Base-by-base conservation (phyloP, 495 filamentous ascomycete genomes). In the Umbilicaria muhlenbergii region DNA sequence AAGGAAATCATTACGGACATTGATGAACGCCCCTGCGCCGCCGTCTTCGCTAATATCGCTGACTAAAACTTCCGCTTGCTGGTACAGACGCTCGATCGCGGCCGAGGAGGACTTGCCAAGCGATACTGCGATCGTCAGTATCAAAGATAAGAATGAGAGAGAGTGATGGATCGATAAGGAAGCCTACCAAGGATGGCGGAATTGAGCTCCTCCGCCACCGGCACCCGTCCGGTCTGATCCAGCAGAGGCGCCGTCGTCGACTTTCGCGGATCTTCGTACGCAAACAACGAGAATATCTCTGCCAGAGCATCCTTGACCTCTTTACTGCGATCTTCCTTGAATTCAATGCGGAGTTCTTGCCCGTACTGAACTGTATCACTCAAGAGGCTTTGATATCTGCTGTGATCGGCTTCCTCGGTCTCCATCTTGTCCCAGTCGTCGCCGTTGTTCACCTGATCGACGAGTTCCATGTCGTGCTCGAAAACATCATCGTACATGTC, bases 181-280 rank as follows among this genome's bases (percentile, higher is more conserved):
- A 42, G 66, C 73, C 53, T 71, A 95, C 89, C 81, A 41, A 98
- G 61, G 49, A 98, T 94, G 33, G 86, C 91, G 47, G 84, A 83
- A 58, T 96, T 96, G 48, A 99, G 63, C 63, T 93, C 88, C 64
- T 99, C 91, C 15, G 87, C 87, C 38, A 96, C 85, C 38, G 76
- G 71, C 31, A 81, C 76, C 42, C 91, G 67, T 2, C 83, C 85
- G 11, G 69, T 71, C 12, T 71, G 70, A 53, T 94, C 85, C 43
- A 96, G 62, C 51, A 94, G 63, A 56, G 80, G 80, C n/a, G 80
- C 76, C 45, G 92, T 69, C 19, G 78, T 74, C 28, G 74, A 77
- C 52, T 77, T 74, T 24, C 78, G 70, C 12, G 88, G 85, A 56
- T 95, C 81, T 13, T 72, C 60, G 51, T 95, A 96, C 2, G 88